These are phyloP conservation scores for Solanum stenotomum DNA, from an alignment of 257 asterid species.

Conservation along the genomic window DNA sequence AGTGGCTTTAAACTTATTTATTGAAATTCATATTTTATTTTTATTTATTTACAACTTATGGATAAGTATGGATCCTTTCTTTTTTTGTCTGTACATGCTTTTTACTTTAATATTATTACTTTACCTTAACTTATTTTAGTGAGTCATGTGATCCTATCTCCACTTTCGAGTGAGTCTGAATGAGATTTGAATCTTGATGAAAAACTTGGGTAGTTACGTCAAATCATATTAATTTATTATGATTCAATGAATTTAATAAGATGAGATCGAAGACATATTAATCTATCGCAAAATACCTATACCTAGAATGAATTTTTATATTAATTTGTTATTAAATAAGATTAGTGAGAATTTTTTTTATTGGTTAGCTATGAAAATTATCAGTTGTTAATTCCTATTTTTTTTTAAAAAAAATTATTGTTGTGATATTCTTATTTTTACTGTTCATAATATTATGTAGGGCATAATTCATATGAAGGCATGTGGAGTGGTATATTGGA, in stretches of 20 bases:
- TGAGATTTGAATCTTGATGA: too few species aligned
- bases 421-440: too few species aligned
- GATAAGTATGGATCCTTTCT: background rate
- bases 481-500: constrained; percentile 83
- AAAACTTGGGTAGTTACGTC: too few species aligned
- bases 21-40: background rate
- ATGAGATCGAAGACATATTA: too few species aligned
- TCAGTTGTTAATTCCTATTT: background rate
- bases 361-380: background rate
- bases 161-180: too few species aligned
- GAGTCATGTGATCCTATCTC: background rate
- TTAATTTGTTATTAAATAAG: background rate
- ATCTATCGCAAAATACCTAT: background rate
- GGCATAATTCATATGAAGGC: constrained; percentile 48
- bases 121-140: background rate
- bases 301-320: background rate
- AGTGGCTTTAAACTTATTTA: background rate
- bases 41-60: background rate
- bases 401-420: too few species aligned
- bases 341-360: background rate
- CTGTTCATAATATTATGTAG: constrained; percentile 20
- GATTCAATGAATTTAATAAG: too few species aligned
- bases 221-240: background rate
- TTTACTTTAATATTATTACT: background rate
- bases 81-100: background rate